A percentile compares a stretch with the other conserved stretches of the same genome.
Evolutionary conservation across 2,329 filamentous ascomycete species (phyloP).

Genomic region (Paraphoma sp.): DNA sequence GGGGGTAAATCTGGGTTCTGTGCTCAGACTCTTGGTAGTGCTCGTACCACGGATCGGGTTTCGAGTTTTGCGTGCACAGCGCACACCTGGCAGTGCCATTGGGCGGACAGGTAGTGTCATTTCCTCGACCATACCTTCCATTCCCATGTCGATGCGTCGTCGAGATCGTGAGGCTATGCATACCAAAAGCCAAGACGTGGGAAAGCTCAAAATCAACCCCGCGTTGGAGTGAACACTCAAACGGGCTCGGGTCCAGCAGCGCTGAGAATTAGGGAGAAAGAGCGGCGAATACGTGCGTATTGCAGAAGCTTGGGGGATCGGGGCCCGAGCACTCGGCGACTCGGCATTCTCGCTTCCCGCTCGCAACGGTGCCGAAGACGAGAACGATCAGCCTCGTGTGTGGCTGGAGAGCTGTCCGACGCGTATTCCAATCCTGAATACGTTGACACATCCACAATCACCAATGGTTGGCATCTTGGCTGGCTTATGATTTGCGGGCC

Average conservation of each 20-base stretch:
- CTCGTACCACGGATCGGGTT: background rate
- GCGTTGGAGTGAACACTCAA: background rate
- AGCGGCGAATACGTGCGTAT: slow-evolving; percentile 6
- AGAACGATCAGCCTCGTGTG: slow-evolving; percentile 8
- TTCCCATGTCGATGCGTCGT: slow-evolving; percentile 7
- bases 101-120: background rate
- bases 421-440: slow-evolving; percentile 2
- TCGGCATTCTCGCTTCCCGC: slow-evolving; percentile 16
- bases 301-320: slow-evolving; percentile 6
- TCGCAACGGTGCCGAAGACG: slow-evolving; percentile 1
- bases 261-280: slow-evolving; percentile 6
- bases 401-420: slow-evolving; percentile 5
- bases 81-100: background rate
- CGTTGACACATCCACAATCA: background rate
- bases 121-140: background rate
- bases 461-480: slow-evolving; percentile 5
- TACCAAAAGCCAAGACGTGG: slow-evolving; percentile 8
- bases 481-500: background rate
- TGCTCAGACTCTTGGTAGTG: background rate
- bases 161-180: slow-evolving; percentile 21
- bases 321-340: slow-evolving; percentile 11
- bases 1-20: background rate
- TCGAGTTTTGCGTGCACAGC: background rate
- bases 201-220: slow-evolving; percentile 10
- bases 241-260: no score